phyloP scores from a whole-genome alignment of 2,329 filamentous ascomycete species.

The Phialemonium atrogriseum region DNA sequence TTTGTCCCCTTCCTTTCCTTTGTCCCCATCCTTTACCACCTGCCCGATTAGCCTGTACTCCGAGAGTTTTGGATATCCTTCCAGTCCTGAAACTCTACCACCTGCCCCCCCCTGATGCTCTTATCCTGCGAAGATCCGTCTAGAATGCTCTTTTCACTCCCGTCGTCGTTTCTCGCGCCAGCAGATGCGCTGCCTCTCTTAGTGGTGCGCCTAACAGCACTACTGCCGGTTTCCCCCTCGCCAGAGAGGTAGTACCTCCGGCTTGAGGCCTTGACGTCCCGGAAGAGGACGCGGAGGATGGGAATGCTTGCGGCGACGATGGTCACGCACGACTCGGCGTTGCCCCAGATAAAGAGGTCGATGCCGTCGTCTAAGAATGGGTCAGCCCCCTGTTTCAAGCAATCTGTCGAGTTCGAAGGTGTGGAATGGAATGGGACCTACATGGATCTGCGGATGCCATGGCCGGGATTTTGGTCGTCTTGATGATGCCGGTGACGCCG shows the following conservation, averaged over 20 bases:
- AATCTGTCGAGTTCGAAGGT: neutral
- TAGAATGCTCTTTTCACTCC: constrained; percentile 3
- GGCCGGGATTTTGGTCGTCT: constrained; percentile 5
- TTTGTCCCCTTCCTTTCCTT: too few species aligned
- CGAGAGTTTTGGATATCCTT: constrained; percentile 2
- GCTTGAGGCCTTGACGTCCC: constrained; percentile 5
- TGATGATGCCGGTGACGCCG: constrained; percentile 4
- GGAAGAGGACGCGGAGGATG: constrained; percentile 18
- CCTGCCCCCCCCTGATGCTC: constrained; percentile 1
- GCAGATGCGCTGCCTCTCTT: neutral
- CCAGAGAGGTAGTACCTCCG: constrained; percentile 3
- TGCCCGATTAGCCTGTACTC: too few species aligned
- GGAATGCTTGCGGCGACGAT: constrained; percentile 22
- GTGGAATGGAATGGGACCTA: neutral
- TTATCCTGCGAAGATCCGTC: constrained; percentile 1
- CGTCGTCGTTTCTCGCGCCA: neutral
- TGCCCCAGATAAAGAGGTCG: constrained; percentile 19
- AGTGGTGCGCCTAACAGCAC: neutral
- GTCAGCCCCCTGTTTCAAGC: constrained; percentile 6
- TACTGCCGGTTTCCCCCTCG: neutral
- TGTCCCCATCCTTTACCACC: too few species aligned
- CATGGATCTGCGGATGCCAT: constrained; percentile 5
- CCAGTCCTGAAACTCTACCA: constrained; percentile 2
- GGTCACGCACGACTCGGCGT: constrained; percentile 16
- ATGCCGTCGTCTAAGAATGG: constrained; percentile 8